These are phyloP conservation scores for Periconia sp. DNA, from an alignment of 2,329 filamentous ascomycete species.

Conservation along the genomic window DNA sequence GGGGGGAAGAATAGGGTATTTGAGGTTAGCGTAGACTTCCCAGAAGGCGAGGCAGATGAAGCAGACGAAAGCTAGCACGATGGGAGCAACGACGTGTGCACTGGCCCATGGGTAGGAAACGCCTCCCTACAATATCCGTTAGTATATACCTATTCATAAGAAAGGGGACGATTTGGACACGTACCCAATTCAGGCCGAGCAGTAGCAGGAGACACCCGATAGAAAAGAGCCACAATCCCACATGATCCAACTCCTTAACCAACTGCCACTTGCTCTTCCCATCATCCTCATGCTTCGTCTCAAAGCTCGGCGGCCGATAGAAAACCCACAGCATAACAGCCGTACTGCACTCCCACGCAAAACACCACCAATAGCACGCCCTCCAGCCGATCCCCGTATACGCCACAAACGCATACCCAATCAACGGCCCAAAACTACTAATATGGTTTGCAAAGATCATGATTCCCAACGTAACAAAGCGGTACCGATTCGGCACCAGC, in stretches of 20 bases:
- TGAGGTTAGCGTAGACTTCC: slow-evolving; percentile 52
- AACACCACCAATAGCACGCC: slow-evolving; percentile 43
- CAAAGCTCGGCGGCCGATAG: slow-evolving; percentile 36
- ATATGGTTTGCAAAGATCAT: slow-evolving; percentile 41
- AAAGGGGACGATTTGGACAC: slow-evolving; percentile 8
- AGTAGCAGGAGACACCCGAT: slow-evolving; percentile 45
- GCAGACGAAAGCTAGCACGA: slow-evolving; percentile 52
- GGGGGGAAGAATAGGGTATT: slow-evolving; percentile 45
- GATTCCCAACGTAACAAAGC: slow-evolving; percentile 38
- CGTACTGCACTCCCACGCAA: slow-evolving; percentile 33
- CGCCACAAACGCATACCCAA: slow-evolving; percentile 42
- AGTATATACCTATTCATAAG: neutral
- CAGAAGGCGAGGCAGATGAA: slow-evolving; percentile 54
- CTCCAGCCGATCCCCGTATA: slow-evolving; percentile 37
- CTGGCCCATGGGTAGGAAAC: slow-evolving; percentile 50
- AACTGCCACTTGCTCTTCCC: slow-evolving; percentile 31
- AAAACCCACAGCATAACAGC: slow-evolving; percentile 39
- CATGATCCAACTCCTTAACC: slow-evolving; percentile 56
- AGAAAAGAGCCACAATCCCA: slow-evolving; percentile 57
- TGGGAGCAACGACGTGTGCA: slow-evolving; percentile 54
- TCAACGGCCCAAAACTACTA: slow-evolving; percentile 36
- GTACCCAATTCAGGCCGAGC: slow-evolving; percentile 58
- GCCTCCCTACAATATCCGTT: slow-evolving; percentile 27
- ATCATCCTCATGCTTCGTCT: slow-evolving; percentile 37
- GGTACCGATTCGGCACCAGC: slow-evolving; percentile 34